Base-by-base conservation (phyloP, 768 basidiomycete species). In the Mycena indigotica region DNA sequence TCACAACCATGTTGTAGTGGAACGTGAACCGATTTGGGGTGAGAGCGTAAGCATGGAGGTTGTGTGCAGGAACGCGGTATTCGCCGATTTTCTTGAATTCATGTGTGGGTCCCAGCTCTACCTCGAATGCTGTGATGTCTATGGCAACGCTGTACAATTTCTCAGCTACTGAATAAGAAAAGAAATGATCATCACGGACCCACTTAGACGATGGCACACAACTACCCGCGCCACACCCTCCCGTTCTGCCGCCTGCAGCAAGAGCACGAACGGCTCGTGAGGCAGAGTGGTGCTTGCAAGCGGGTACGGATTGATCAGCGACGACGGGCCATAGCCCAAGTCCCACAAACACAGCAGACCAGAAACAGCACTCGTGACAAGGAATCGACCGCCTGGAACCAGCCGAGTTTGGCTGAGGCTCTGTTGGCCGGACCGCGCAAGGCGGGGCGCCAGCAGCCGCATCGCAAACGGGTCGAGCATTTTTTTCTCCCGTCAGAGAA, bases 381-480 rank as follows among this genome's bases (percentile, higher is more conserved):
- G 66, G 56, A 65, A 73, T 1, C 72, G 70, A 6, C 72, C 72
- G 17, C 72, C 72, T 8, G 72, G 69, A 28, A 73, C 58, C 26
- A 73, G 59, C 45, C 59, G 65, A n/a, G 67, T 44, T 28, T 40
- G 35, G 5, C 25, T 24, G 40, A 65, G 57, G 10, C 51, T 39
- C 19, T 57, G 56, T 10, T 51, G 44, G 51, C 50, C 39, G 21
- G 53, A 46, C 28, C 48, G 57, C 29, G 57, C 53, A 19, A 57
- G 52, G 54, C 61, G 50, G 29, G 56, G 53, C 45, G 60, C 30
- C 23, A 67, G 40, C 26, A 68, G 51, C 24, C 62, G 56, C 24
- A 57, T 60, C 13, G 57, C 56, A 51, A 62, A 28, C 32, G 65
- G 28, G 4, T 49, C 46, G 40, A 30, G 16, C 53, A 48, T 3